These are phyloP conservation scores for Ceratobasidium sp. DNA, from an alignment of 1,284 basidiomycete genomes.

Conservation along the genomic window DNA sequence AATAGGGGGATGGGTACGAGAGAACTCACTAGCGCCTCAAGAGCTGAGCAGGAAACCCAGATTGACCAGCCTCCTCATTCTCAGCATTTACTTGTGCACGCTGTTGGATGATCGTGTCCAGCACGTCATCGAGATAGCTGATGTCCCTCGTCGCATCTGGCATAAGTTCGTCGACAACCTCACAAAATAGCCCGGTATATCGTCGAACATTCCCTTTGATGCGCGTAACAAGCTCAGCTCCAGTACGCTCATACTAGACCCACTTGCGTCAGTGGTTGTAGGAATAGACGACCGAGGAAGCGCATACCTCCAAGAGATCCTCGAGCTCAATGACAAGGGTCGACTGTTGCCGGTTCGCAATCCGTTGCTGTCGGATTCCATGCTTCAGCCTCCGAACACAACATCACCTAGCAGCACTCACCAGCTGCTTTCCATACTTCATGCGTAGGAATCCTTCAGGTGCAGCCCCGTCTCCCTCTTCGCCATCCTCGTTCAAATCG, in stretches of 20 bases:
- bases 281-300: too few relatives aligned
- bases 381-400: constrained; percentile 46
- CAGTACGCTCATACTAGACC: constrained; percentile 70
- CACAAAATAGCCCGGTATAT: constrained; percentile 90
- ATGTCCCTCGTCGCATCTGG: constrained; percentile 90
- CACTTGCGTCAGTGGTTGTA: constrained; percentile 29
- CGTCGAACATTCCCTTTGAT: constrained; percentile 89
- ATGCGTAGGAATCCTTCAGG: constrained; percentile 59
- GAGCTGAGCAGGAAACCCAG: constrained; percentile 87
- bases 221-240: constrained; percentile 73
- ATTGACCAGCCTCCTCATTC: constrained; percentile 59
- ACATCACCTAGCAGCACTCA: constrained; percentile 57
- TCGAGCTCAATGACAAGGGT: constrained; percentile 85
- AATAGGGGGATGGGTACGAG: not conserved
- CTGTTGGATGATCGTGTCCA: constrained; percentile 95
- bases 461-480: constrained; percentile 61
- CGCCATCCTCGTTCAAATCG: constrained; percentile 68
- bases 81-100: constrained; percentile 84
- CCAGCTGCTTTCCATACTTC: constrained; percentile 93
- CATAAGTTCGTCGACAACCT: constrained; percentile 89
- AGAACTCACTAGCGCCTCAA: constrained; percentile 90
- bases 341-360: constrained; percentile 92
- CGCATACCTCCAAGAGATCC: constrained; percentile 73
- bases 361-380: constrained; percentile 71
- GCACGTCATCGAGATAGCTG: constrained; percentile 87